phyloP scores from a whole-genome alignment of 2,329 filamentous ascomycete genomes.

The Alternaria conjuncta region DNA sequence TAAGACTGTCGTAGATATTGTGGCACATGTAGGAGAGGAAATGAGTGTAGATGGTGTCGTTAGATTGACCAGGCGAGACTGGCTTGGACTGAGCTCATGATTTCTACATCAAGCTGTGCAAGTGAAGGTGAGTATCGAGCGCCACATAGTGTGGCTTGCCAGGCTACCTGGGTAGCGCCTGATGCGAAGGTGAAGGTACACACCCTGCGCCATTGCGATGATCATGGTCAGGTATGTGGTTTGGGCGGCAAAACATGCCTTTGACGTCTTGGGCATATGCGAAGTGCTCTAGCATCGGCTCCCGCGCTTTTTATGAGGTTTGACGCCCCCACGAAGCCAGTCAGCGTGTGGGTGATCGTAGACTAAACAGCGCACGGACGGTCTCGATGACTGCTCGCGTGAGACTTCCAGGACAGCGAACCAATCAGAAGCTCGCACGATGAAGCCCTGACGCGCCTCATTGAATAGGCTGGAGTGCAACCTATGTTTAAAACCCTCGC shows the following conservation, averaged over 20 bases:
- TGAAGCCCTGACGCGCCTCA: constrained; percentile 21
- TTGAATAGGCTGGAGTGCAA: constrained; percentile 15
- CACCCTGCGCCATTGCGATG: background rate
- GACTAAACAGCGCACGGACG: constrained; percentile 17
- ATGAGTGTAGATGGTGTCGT: background rate
- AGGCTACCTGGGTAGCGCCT: background rate
- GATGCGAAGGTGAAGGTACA: constrained; percentile 18
- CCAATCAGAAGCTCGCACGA: constrained; percentile 19
- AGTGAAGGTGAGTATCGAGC: constrained; percentile 16
- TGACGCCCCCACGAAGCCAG: constrained; percentile 14
- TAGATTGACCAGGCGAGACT: background rate
- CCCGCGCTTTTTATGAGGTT: background rate
- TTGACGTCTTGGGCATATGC: no score
- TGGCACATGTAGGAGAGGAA: background rate
- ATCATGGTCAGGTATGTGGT: background rate
- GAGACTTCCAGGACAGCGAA: constrained; percentile 15
- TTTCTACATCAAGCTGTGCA: background rate
- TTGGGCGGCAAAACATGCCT: background rate
- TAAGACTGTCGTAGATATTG: background rate
- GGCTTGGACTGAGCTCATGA: no score
- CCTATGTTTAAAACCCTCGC: constrained; percentile 19
- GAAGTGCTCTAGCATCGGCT: background rate
- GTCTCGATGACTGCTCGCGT: constrained; percentile 22
- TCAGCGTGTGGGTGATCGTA: constrained; percentile 10
- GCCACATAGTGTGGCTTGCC: background rate